A percentile compares a stretch with the other conserved stretches of the same genome.
These are phyloP conservation scores for Sarocladium brachiariae DNA, from an alignment of 2,329 filamentous ascomycete genomes.

Conservation along the genomic window DNA sequence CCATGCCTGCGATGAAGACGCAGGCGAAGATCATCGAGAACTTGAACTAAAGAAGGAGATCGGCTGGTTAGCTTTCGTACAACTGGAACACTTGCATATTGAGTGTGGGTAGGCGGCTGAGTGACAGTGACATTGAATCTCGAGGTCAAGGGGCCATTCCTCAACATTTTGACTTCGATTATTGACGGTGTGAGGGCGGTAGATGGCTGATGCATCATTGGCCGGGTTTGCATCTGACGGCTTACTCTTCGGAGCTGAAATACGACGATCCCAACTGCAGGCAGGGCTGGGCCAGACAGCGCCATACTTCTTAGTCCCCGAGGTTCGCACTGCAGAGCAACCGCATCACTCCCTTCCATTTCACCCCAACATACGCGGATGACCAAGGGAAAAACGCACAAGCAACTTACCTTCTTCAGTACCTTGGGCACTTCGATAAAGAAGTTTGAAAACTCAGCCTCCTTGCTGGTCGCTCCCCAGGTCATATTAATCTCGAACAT, in stretches of 20 bases:
- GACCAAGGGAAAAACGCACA: slow-evolving; percentile 26
- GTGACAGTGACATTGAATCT: too few species aligned
- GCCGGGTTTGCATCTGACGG: slow-evolving; percentile 16
- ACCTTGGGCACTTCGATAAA: slow-evolving; percentile 79
- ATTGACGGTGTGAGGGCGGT: neutral
- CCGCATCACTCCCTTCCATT: too few species aligned
- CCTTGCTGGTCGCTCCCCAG: slow-evolving; percentile 80
- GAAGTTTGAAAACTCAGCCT: slow-evolving; percentile 74
- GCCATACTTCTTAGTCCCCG: too few species aligned
- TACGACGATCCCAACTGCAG: neutral
- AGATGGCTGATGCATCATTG: neutral
- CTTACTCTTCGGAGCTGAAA: slow-evolving; percentile 7
- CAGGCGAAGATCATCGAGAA: slow-evolving; percentile 59
- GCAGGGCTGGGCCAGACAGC: neutral
- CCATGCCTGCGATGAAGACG: slow-evolving; percentile 52
- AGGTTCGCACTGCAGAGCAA: too few species aligned
- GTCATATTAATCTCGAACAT: slow-evolving; percentile 83
- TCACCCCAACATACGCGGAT: neutral
- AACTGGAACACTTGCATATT: neutral
- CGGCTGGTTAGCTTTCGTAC: neutral
- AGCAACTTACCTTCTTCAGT: slow-evolving; percentile 61
- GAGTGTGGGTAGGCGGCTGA: too few species aligned
- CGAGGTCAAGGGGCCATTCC: too few species aligned
- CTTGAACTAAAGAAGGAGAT: slow-evolving; percentile 51
- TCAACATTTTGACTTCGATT: neutral